Conservation (phyloP, 352 stramenopile species). For the Halophytophthora batemanensis region DNA sequence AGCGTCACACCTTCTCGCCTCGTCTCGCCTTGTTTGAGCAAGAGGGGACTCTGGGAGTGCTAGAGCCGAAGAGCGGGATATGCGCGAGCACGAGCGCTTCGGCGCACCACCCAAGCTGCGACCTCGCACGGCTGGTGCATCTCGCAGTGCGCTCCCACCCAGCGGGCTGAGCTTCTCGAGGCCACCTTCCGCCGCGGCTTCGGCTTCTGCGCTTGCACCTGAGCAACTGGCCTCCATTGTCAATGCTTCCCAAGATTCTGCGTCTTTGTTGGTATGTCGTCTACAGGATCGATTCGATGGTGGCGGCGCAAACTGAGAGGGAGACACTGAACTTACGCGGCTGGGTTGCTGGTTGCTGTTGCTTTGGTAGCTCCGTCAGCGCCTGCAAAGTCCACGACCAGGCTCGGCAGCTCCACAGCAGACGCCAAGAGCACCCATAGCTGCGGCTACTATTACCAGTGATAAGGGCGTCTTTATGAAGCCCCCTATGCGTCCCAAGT, state of each 20-base stretch:
- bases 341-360: constrained; percentile 2
- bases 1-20: neutral
- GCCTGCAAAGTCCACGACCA: constrained; percentile 42
- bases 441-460: constrained; percentile 1
- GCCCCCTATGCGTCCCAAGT: constrained; percentile 40
- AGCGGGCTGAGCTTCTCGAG: constrained; percentile 2
- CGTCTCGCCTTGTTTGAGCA: neutral
- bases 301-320: too few species aligned
- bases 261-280: constrained; percentile 5
- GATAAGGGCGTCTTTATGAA: constrained; percentile 31
- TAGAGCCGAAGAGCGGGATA: constrained; percentile 2
- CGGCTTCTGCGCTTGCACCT: constrained; percentile 11
- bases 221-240: constrained; percentile 12
- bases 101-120: constrained; percentile 47
- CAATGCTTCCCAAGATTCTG: constrained; percentile 12
- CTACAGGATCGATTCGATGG: neutral
- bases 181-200: constrained; percentile 7
- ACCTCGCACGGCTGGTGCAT: constrained; percentile 39
- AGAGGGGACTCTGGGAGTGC: too few species aligned
- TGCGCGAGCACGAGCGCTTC: constrained; percentile 49
- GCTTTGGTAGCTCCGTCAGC: constrained; percentile 39
- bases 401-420: constrained; percentile 19
- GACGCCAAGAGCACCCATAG: constrained; percentile 11
- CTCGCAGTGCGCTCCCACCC: constrained; percentile 10
- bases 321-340: too few species aligned